Conservation (phyloP, 192 early-diverging fungal species). For the Linnemannia hyalina region DNA sequence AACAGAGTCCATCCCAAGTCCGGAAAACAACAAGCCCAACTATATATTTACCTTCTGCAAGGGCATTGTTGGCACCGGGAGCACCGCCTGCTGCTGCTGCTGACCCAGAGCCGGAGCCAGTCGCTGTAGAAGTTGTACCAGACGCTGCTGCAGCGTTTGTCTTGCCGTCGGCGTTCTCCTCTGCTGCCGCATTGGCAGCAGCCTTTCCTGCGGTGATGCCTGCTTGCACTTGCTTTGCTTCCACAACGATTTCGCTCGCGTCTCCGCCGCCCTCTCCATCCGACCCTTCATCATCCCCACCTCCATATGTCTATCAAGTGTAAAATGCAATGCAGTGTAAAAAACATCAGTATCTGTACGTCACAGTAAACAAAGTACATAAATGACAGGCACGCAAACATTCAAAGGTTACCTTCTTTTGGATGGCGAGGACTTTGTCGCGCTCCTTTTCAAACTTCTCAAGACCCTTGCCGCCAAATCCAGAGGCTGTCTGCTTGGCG, state of each 20-base stretch:
- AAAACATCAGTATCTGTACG: not conserved
- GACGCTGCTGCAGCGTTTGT: not conserved
- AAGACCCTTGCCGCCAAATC: conserved; percentile 98
- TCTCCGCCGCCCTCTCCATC: conserved; percentile 75
- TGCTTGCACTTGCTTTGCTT: conserved; percentile 57
- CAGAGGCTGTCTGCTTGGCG: conserved; percentile 76
- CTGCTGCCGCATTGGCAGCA: conserved; percentile 46
- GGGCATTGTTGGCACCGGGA: conserved; percentile 1
- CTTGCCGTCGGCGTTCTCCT: conserved; percentile 28
- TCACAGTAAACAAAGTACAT: not conserved
- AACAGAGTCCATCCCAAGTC: no score
- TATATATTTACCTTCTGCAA: conserved; percentile 32
- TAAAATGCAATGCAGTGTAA: conserved; percentile 1
- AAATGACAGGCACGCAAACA: no score
- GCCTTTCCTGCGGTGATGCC: conserved; percentile 56
- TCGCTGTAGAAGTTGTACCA: not conserved
- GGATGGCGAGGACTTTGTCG: conserved; percentile 89
- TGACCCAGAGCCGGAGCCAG: not conserved
- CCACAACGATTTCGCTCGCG: conserved; percentile 53
- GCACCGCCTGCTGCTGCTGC: conserved; percentile 4
- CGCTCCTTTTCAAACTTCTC: conserved; percentile 95
- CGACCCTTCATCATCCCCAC: conserved; percentile 77
- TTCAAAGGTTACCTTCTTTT: conserved; percentile 76
- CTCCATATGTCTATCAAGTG: conserved; percentile 70
- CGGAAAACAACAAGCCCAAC: not conserved